Percentiles rank a stretch among this genome's conserved stretches.
Evolutionary conservation across 1,284 basidiomycete species (phyloP).

Genomic region (Ganoderma lucidum): DNA sequence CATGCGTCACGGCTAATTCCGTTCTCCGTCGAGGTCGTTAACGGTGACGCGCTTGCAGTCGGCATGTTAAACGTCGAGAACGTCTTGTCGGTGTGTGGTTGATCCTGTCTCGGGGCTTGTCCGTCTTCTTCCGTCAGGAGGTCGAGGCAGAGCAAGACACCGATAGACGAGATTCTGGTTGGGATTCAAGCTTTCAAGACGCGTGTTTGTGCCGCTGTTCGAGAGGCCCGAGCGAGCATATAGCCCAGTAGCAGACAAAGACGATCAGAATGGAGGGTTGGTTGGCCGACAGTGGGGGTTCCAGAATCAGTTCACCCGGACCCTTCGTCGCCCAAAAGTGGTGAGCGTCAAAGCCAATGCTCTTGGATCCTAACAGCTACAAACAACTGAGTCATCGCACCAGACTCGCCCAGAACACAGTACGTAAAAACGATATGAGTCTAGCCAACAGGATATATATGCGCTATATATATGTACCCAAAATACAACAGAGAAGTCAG

Average conservation of each 20-base stretch:
- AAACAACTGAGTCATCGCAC: slow-evolving; percentile 17
- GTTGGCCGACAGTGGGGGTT: too few relatives aligned
- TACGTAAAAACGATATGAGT: not conserved
- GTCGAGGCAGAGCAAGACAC: too few relatives aligned
- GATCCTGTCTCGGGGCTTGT: too few relatives aligned
- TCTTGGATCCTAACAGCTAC: slow-evolving; percentile 22
- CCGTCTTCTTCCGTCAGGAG: too few relatives aligned
- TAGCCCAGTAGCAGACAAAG: too few relatives aligned
- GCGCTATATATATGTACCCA: not conserved
- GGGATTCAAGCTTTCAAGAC: not conserved
- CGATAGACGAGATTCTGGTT: not conserved
- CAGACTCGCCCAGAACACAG: not conserved
- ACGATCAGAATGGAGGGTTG: too few relatives aligned
- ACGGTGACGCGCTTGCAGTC: too few relatives aligned
- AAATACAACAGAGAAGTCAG: not conserved
- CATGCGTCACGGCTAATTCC: too few relatives aligned
- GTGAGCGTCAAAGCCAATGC: slow-evolving; percentile 15
- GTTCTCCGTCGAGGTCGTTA: too few relatives aligned
- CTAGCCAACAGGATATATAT: not conserved
- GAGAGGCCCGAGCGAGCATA: not conserved
- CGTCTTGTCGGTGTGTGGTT: too few relatives aligned
- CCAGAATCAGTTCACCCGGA: too few relatives aligned
- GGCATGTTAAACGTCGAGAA: too few relatives aligned
- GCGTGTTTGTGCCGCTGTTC: not conserved
- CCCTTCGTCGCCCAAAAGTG: not conserved